Evolutionary conservation across 73 alveolate genomes (phyloP).

Genomic region (Stentor coeruleus): DNA sequence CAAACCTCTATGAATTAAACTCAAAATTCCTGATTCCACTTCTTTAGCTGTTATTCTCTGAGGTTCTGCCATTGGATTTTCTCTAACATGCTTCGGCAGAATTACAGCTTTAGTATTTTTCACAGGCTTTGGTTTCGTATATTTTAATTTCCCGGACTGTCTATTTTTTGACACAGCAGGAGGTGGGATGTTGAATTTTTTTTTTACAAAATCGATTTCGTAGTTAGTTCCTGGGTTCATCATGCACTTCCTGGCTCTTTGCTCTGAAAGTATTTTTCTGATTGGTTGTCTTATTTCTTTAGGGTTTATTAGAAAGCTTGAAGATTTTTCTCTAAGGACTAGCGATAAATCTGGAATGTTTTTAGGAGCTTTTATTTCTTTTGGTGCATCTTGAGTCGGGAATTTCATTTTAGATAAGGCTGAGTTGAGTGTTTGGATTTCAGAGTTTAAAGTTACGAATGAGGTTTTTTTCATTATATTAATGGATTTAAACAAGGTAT

Average conservation of each 20-base stretch:
- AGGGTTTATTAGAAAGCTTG: neutral
- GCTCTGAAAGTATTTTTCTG: neutral
- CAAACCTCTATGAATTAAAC: slow-evolving; percentile 68
- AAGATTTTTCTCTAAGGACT: neutral
- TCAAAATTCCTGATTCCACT: slow-evolving; percentile 77
- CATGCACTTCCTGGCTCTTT: slow-evolving; percentile 13
- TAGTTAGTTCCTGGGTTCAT: neutral
- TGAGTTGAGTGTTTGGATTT: neutral
- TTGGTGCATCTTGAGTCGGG: neutral
- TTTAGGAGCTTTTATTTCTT: neutral
- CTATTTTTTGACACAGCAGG: neutral
- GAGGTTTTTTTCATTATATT: neutral
- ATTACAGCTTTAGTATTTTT: slow-evolving; percentile 24
- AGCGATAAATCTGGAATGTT: neutral
- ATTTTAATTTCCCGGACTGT: neutral
- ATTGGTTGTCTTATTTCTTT: neutral
- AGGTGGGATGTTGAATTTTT: neutral
- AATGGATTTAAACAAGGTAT: no score
- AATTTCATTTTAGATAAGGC: neutral
- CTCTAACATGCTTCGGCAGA: slow-evolving; percentile 62
- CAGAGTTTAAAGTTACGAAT: neutral
- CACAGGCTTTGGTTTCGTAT: neutral
- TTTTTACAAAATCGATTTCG: neutral
- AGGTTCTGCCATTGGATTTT: slow-evolving; percentile 72
- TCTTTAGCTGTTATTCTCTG: slow-evolving; percentile 83